Percentiles rank a stretch among this genome's conserved stretches.
Conservation (phyloP, 768 basidiomycete species). For the Panaeolus papilionaceus region DNA sequence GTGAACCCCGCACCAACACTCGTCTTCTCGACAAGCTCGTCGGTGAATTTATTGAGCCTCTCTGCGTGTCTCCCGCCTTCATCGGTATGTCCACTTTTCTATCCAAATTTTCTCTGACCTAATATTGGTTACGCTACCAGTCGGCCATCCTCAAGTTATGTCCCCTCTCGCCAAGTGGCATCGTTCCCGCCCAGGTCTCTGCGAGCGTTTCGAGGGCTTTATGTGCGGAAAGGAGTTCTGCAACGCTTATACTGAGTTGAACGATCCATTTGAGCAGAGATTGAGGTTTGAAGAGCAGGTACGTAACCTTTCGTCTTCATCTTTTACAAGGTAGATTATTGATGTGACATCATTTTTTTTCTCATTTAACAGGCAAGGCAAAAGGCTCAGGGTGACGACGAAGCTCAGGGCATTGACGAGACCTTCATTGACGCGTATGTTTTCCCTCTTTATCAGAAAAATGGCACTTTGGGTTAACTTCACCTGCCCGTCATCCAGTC, state of each 20-base stretch:
- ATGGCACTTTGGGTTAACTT: too few relatives aligned
- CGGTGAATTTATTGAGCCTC: slow-evolving; percentile 96
- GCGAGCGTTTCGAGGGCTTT: slow-evolving; percentile 99
- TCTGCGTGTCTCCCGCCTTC: slow-evolving; percentile 96
- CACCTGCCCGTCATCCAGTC: slow-evolving; percentile 54
- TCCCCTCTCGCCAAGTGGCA: slow-evolving; percentile 99
- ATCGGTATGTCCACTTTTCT: slow-evolving; percentile 61
- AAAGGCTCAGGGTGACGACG: slow-evolving; percentile 97
- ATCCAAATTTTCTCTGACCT: not conserved
- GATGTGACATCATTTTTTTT: not conserved
- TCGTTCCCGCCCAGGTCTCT: slow-evolving; percentile 94
- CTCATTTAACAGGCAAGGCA: slow-evolving; percentile 66
- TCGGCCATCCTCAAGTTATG: slow-evolving; percentile 99
- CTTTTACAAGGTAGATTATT: not conserved
- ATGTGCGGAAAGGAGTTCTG: slow-evolving; percentile 98
- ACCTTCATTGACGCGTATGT: slow-evolving; percentile 93
- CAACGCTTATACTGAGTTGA: slow-evolving; percentile 99
- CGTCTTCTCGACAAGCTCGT: slow-evolving; percentile 98
- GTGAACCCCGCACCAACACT: slow-evolving; percentile 94
- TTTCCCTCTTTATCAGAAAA: slow-evolving; percentile 18
- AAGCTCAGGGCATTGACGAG: slow-evolving; percentile 97
- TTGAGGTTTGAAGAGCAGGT: slow-evolving; percentile 96
- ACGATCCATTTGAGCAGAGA: slow-evolving; percentile 97
- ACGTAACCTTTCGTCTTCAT: slow-evolving; percentile 16
- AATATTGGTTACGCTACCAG: slow-evolving; percentile 42